These are phyloP conservation scores for Globisporangium yorkense DNA, from an alignment of 352 stramenopile species.

Conservation along the genomic window DNA sequence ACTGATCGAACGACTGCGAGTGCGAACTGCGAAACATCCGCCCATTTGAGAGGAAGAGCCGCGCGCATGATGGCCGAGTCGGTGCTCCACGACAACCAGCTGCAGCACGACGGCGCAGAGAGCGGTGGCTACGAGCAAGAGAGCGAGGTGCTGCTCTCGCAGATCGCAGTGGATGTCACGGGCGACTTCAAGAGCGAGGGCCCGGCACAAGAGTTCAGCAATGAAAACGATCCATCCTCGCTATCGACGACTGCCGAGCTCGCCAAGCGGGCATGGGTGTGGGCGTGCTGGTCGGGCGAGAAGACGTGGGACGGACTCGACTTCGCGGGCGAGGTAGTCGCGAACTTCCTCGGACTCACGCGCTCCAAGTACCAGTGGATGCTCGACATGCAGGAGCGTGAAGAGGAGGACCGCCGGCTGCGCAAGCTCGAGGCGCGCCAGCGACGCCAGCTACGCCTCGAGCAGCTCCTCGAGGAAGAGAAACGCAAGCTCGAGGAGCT, in stretches of 20 bases:
- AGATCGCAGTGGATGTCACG: not conserved
- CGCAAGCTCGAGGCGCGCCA: constrained; percentile 55
- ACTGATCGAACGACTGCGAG: too few species aligned
- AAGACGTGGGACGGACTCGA: constrained; percentile 70
- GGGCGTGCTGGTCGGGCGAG: constrained; percentile 53
- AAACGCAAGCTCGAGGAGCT: constrained; percentile 62
- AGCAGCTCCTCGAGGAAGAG: constrained; percentile 65
- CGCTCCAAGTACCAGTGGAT: constrained; percentile 85
- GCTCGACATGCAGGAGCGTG: constrained; percentile 62
- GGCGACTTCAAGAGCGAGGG: not conserved
- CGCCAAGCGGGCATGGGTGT: constrained; percentile 39
- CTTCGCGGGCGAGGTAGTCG: constrained; percentile 75
- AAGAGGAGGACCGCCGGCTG: constrained; percentile 55
- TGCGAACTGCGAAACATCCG: too few species aligned
- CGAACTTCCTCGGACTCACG: constrained; percentile 79
- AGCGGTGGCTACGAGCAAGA: not conserved
- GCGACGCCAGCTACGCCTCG: constrained; percentile 52
- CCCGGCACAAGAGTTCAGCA: not conserved
- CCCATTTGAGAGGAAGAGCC: too few species aligned
- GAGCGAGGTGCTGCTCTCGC: not conserved
- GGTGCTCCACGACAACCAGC: not conserved
- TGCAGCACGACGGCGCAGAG: not conserved
- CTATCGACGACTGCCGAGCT: not conserved
- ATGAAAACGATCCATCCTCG: not conserved
- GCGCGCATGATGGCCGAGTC: not conserved